Evolutionary conservation across 1,139 yeast genomes (phyloP).

Genomic region (Saccharomyces hybrid): DNA sequence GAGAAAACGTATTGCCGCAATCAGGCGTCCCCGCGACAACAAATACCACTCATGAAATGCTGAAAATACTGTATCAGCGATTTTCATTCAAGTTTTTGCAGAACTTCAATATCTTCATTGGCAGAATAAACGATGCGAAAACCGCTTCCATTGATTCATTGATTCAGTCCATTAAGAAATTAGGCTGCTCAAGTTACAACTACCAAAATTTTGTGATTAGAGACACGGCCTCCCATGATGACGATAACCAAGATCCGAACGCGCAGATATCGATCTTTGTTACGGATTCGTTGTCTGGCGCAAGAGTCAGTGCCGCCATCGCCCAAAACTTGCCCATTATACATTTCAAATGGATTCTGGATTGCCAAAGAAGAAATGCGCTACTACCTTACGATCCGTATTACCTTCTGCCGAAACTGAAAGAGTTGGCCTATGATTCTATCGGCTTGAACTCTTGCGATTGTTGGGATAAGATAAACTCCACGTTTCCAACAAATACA

Average conservation of each 20-base stretch:
- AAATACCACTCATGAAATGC: slow-evolving; percentile 12
- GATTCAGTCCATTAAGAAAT: slow-evolving; percentile 16
- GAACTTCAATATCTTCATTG: slow-evolving; percentile 26
- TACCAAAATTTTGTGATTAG: slow-evolving; percentile 20
- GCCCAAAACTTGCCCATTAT: slow-evolving; percentile 42
- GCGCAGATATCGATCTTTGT: slow-evolving; percentile 18
- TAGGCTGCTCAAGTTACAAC: slow-evolving; percentile 20
- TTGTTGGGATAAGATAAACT: slow-evolving; percentile 40
- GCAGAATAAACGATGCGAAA: slow-evolving; percentile 16
- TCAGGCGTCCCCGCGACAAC: slow-evolving; percentile 1
- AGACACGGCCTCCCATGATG: slow-evolving; percentile 11
- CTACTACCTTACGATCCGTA: slow-evolving; percentile 45
- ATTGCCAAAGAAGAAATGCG: slow-evolving; percentile 56
- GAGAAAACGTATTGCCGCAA: slow-evolving; percentile 22
- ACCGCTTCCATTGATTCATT: slow-evolving; percentile 11
- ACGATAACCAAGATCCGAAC: neutral
- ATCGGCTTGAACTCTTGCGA: slow-evolving; percentile 45
- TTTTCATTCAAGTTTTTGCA: slow-evolving; percentile 21
- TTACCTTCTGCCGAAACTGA: slow-evolving; percentile 35
- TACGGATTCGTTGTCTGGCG: slow-evolving; percentile 23
- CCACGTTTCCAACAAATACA: neutral
- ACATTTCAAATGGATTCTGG: slow-evolving; percentile 69
- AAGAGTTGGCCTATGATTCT: slow-evolving; percentile 17
- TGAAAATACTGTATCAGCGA: slow-evolving; percentile 15
- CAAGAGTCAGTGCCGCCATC: slow-evolving; percentile 27